phyloP scores from a whole-genome alignment of 345 rosid genomes.

The Syzygium jambos region DNA sequence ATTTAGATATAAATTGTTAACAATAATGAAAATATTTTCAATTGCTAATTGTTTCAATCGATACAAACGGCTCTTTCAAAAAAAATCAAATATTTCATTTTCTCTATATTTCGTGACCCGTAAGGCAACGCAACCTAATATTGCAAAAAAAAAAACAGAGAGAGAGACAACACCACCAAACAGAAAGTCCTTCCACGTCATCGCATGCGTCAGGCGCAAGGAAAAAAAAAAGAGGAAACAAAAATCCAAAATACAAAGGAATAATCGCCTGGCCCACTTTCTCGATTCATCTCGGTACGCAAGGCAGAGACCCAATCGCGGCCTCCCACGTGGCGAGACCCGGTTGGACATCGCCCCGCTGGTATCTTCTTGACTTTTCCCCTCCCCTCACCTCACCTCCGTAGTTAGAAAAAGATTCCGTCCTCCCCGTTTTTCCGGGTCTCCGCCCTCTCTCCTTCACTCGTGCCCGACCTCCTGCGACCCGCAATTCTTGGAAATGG shows the following conservation, averaged over 20 bases:
- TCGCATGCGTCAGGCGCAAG: not conserved
- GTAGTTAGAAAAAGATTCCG: not conserved
- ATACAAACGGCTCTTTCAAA: no score
- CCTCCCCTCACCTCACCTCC: not conserved
- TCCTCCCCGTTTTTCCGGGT: not conserved
- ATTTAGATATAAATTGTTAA: not conserved
- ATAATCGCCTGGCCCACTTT: not conserved
- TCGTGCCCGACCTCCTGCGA: no score
- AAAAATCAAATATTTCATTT: no score
- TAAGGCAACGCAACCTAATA: no score
- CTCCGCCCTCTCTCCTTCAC: not conserved
- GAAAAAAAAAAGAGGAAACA: not conserved
- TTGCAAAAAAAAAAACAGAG: no score
- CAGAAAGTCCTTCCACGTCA: not conserved
- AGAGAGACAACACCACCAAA: no score
- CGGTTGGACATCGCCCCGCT: not conserved
- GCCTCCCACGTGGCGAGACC: not conserved
- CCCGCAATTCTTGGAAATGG: not conserved
- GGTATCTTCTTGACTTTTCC: not conserved
- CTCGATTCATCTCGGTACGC: not conserved
- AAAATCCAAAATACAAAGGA: not conserved
- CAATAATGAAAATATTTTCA: not conserved
- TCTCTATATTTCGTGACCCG: no score
- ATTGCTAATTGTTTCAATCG: not conserved
- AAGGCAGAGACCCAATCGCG: not conserved